Conservation (phyloP, 2,329 filamentous ascomycete species). For the Zymoseptoria tritici region DNA sequence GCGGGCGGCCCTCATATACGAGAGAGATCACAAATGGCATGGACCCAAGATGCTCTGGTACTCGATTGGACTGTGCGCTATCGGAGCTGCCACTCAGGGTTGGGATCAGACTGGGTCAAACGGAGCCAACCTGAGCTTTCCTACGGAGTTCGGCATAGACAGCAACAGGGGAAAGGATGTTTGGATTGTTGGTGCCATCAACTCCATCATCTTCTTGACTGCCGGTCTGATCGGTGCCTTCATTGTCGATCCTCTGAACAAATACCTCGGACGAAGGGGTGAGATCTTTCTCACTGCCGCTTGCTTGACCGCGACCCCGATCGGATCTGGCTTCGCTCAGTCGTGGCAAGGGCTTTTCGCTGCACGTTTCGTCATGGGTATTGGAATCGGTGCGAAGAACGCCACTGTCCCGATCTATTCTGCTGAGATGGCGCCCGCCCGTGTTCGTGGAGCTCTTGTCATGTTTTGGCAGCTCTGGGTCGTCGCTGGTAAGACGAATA, state of each 20-base stretch:
- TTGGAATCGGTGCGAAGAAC: slow-evolving; percentile 42
- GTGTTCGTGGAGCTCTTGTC: slow-evolving; percentile 57
- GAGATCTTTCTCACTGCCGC: slow-evolving; percentile 33
- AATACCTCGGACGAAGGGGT: slow-evolving; percentile 31
- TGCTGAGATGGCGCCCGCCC: slow-evolving; percentile 40
- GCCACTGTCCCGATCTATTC: slow-evolving; percentile 39
- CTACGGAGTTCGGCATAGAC: slow-evolving; percentile 29
- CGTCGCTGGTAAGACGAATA: slow-evolving; percentile 13
- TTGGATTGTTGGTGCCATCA: slow-evolving; percentile 39
- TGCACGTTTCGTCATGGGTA: slow-evolving; percentile 64
- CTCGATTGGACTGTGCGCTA: slow-evolving; percentile 46
- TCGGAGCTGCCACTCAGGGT: slow-evolving; percentile 24
- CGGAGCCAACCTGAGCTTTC: slow-evolving; percentile 24
- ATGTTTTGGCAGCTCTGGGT: slow-evolving; percentile 75
- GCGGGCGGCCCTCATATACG: slow-evolving; percentile 52
- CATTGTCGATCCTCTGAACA: slow-evolving; percentile 48
- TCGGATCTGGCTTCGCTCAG: slow-evolving; percentile 55
- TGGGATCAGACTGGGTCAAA: slow-evolving; percentile 28
- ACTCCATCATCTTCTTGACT: slow-evolving; percentile 47
- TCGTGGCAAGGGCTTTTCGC: slow-evolving; percentile 54
- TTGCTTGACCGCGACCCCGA: slow-evolving; percentile 57
- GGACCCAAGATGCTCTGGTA: slow-evolving; percentile 56
- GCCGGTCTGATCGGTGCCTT: slow-evolving; percentile 34
- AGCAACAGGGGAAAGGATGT: slow-evolving; percentile 5
- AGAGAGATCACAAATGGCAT: slow-evolving; percentile 61